Conservation (phyloP, 805 yeast species). For the Spathaspora boniae region DNA sequence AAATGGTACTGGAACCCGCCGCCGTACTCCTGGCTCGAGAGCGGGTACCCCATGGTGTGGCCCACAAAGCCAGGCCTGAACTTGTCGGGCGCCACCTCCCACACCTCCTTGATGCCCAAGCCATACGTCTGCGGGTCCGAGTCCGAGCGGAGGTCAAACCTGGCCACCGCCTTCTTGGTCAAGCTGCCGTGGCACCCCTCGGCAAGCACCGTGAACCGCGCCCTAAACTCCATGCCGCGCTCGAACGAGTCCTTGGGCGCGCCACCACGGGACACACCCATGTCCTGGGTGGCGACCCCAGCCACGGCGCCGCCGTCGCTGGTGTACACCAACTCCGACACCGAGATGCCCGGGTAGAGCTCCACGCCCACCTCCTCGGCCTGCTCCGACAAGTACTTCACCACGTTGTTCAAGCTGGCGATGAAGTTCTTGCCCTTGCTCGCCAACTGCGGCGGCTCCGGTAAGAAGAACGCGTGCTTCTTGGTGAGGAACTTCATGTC, state of each 20-base stretch:
- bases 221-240: conserved; percentile 95
- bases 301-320: conserved; percentile 55
- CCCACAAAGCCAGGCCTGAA: conserved; percentile 78
- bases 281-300: conserved; percentile 93
- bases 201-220: conserved; percentile 83
- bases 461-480: conserved; percentile 63
- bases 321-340: conserved; percentile 65
- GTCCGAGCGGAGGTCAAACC: conserved; percentile 63
- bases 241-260: conserved; percentile 81
- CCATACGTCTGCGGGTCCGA: conserved; percentile 87
- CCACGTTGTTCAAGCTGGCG: conserved; percentile 78
- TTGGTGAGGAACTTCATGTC: conserved; percentile 67
- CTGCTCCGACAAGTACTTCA: conserved; percentile 74
- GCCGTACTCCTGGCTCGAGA: conserved; percentile 73
- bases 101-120: conserved; percentile 91
- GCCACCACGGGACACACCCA: conserved; percentile 78
- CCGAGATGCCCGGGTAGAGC: conserved; percentile 86
- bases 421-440: conserved; percentile 82
- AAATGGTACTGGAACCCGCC: conserved; percentile 98
- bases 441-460: conserved; percentile 90
- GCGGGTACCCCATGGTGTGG: conserved; percentile 89
- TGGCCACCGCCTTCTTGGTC: conserved; percentile 68
- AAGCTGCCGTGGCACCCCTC: conserved; percentile 99
- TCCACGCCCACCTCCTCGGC: conserved; percentile 96
- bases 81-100: conserved; percentile 87